These are phyloP conservation scores for Russula virescens DNA, from an alignment of 768 basidiomycete genomes.

Conservation along the genomic window DNA sequence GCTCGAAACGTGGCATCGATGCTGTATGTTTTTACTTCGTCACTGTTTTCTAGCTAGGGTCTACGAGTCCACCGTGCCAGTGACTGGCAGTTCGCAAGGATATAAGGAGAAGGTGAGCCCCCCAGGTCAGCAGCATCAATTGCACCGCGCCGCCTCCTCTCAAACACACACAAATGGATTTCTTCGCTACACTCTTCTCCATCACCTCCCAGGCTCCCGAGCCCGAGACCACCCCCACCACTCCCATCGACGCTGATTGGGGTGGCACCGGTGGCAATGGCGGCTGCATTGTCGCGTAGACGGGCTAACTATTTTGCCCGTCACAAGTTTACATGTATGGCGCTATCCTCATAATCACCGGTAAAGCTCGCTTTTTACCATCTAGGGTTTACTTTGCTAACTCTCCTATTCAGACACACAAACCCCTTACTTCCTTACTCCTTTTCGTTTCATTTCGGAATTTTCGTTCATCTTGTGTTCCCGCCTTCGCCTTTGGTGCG, in stretches of 20 bases:
- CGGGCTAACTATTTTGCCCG: no score
- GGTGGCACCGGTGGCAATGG: background rate
- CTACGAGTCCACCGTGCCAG: no score
- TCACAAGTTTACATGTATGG: no score
- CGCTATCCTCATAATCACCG: background rate
- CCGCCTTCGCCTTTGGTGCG: background rate
- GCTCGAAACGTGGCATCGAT: no score
- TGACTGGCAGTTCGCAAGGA: no score
- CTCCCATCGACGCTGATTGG: background rate
- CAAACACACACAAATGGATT: background rate
- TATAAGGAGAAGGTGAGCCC: no score
- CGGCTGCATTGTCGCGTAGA: background rate
- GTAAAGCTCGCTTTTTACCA: background rate
- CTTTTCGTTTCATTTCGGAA: background rate
- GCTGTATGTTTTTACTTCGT: no score
- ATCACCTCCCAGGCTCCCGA: background rate
- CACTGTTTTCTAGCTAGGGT: no score
- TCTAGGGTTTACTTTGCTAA: background rate
- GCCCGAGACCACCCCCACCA: background rate
- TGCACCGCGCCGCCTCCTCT: background rate
- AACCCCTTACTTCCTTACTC: background rate
- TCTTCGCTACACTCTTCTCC: background rate
- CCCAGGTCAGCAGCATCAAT: no score
- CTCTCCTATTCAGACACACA: background rate
- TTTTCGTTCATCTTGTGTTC: background rate